These are phyloP conservation scores for Arthrinium phaeospermum DNA, from an alignment of 2,329 filamentous ascomycete genomes.

Conservation along the genomic window DNA sequence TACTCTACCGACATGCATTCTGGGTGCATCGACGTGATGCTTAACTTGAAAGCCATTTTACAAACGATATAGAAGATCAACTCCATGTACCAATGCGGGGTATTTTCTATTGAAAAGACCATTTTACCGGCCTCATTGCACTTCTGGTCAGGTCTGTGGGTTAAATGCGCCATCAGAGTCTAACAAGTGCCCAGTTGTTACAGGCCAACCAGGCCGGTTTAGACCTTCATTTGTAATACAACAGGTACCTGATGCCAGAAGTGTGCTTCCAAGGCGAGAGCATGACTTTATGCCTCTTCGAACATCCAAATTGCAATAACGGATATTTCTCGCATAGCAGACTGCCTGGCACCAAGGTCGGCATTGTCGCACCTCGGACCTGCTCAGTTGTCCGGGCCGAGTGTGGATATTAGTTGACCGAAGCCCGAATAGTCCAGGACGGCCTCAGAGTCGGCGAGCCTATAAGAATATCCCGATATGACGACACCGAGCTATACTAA, in stretches of 20 bases:
- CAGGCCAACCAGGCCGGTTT: not conserved
- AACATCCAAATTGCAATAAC: not conserved
- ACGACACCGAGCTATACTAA: not conserved
- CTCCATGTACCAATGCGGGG: too few species aligned
- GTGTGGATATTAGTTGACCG: not conserved
- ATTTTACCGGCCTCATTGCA: not conserved
- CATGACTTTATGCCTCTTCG: not conserved
- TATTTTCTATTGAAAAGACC: not conserved
- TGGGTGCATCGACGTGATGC: not conserved
- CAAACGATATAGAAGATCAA: not conserved
- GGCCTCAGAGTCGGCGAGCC: not conserved
- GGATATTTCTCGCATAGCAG: not conserved
- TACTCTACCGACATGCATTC: too few species aligned
- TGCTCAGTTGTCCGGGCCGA: slow-evolving; percentile 8
- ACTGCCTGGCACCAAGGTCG: not conserved
- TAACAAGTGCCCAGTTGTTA: not conserved
- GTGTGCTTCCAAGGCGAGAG: not conserved
- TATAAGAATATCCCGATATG: not conserved
- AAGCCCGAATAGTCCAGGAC: not conserved
- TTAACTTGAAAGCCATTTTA: not conserved
- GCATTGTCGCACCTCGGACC: not conserved
- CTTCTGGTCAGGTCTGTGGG: not conserved
- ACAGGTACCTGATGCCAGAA: not conserved
- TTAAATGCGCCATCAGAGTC: not conserved
- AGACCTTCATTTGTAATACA: not conserved